A percentile compares a stretch with the other conserved stretches of the same genome.
Evolutionary conservation across 2,329 filamentous ascomycete genomes (phyloP).

Genomic region (Cladorrhinum sp.): DNA sequence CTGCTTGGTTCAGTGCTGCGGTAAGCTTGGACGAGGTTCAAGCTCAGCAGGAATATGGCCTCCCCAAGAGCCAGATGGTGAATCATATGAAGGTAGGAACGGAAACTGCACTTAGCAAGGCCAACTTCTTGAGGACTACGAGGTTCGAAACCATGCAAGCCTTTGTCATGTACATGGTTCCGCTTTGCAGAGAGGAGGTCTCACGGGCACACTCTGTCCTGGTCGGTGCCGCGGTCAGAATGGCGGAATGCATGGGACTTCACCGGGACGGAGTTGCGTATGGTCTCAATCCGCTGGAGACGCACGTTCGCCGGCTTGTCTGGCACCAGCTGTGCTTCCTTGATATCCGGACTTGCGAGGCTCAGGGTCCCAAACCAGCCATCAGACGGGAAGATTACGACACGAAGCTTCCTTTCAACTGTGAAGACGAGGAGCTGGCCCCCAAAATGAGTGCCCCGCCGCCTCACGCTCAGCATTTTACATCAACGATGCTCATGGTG

Average conservation of each 20-base stretch:
- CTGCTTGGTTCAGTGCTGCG: constrained; percentile 65
- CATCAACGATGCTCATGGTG: constrained; percentile 63
- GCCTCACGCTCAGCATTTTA: constrained; percentile 56
- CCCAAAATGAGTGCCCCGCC: constrained; percentile 37
- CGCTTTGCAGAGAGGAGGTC: constrained; percentile 68
- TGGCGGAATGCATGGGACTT: constrained; percentile 75
- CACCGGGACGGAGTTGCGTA: constrained; percentile 69
- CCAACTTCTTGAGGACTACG: constrained; percentile 67
- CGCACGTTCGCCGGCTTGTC: constrained; percentile 66
- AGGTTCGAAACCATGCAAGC: constrained; percentile 74
- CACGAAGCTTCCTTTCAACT: constrained; percentile 68
- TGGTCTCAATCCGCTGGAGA: constrained; percentile 63
- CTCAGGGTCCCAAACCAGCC: constrained; percentile 67
- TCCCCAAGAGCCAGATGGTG: constrained; percentile 55
- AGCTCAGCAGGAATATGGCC: constrained; percentile 50
- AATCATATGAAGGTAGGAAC: constrained; percentile 63
- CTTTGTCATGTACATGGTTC: constrained; percentile 73
- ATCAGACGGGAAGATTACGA: constrained; percentile 75
- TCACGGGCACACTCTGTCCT: constrained; percentile 72
- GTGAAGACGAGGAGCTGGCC: constrained; percentile 63
- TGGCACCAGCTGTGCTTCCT: constrained; percentile 79
- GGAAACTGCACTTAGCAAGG: constrained; percentile 64
- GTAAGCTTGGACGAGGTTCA: constrained; percentile 60
- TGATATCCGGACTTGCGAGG: constrained; percentile 71
- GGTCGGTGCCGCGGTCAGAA: constrained; percentile 66